Base-by-base conservation (phyloP, 2,329 filamentous ascomycete genomes). In the Torrubiella hemipterigena region DNA sequence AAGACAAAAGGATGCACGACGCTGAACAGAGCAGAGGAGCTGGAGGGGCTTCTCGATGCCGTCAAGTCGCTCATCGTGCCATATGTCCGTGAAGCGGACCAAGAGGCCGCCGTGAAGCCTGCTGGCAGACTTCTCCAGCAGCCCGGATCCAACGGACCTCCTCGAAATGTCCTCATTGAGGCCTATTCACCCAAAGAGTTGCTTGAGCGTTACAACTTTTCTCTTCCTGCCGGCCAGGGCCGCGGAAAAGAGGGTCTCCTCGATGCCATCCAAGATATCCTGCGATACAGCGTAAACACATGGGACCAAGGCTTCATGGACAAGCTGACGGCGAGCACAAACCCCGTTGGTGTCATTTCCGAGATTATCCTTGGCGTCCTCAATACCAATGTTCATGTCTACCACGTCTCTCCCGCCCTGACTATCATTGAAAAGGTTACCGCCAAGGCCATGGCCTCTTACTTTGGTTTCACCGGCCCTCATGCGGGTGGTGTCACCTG, bases 231-330 rank as follows among this genome's bases (percentile, higher is more conserved):
- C 3, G 53, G 33, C 16, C 23, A 64, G 23, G 77, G 72, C 6
- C 61, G 59, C 38, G 80, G 77, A 1, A 81, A 81, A 44, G 70
- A 81, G 26, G 89, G 87, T 0, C 60, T 95, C 17, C 60, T 94
- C 17, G 67, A 74, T 20, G 73, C 73, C 4, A 68, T 93, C 28
- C 63, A 75, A 42, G 70, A 76, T 37, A 65, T 95, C 14, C 65
- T 96, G 24, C 67, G 72, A 40, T 86, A 93, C 56, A 91, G 81
- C 48, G 89, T 96, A 48, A 98, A 98, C 58, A 95, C 89, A 11
- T 96, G 87, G 83, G 82, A 93, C 49, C 87, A 94, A 56, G 89
- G 89, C 9, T 98, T 96, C 56, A 60, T 96, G 48, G 87, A 95
- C 58, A 96, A 98, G 60, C 65, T 96, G 14, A 96, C 95, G 55